Percentiles rank a stretch among this genome's conserved stretches.
Evolutionary conservation across 768 basidiomycete species (phyloP).

Genomic region (Tylopilus subfusipes): DNA sequence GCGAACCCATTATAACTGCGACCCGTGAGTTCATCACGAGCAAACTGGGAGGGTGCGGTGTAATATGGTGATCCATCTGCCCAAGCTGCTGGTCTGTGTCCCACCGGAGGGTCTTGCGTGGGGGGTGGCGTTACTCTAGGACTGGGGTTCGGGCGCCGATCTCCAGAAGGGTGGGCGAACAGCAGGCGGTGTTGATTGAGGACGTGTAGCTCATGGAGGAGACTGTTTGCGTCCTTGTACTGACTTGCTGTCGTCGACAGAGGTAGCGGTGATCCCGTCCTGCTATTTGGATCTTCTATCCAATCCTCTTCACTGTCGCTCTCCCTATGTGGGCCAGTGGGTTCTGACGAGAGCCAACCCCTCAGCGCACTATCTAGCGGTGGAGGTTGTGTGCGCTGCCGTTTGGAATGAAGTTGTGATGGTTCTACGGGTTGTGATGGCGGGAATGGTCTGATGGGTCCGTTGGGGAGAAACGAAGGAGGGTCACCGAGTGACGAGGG

Average conservation of each 20-base stretch:
- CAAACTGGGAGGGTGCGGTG: neutral
- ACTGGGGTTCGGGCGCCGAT: constrained; percentile 4
- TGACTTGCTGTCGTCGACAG: constrained; percentile 19
- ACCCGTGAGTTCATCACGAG: neutral
- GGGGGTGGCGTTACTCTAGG: neutral
- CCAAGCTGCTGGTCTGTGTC: neutral
- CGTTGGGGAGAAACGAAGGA: constrained; percentile 19
- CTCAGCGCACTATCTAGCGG: constrained; percentile 49
- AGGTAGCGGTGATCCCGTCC: constrained; percentile 22
- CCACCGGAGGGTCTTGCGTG: neutral
- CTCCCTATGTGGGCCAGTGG: constrained; percentile 11
- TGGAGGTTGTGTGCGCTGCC: constrained; percentile 51
- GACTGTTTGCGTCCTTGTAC: constrained; percentile 61
- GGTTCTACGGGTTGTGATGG: constrained; percentile 8
- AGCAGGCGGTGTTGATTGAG: constrained; percentile 62
- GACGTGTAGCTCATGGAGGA: constrained; percentile 69
- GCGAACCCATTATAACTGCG: neutral
- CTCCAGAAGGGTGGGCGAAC: constrained; percentile 26
- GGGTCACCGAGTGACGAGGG: constrained; percentile 31
- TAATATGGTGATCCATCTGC: constrained; percentile 7
- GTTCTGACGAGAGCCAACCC: constrained; percentile 38
- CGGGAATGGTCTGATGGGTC: constrained; percentile 10
- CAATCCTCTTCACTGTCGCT: constrained; percentile 34
- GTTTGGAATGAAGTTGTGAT: constrained; percentile 42
- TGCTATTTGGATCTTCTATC: constrained; percentile 34